phyloP scores from a whole-genome alignment of 192 early-diverging fungal genomes.

The Podila epicladia region DNA sequence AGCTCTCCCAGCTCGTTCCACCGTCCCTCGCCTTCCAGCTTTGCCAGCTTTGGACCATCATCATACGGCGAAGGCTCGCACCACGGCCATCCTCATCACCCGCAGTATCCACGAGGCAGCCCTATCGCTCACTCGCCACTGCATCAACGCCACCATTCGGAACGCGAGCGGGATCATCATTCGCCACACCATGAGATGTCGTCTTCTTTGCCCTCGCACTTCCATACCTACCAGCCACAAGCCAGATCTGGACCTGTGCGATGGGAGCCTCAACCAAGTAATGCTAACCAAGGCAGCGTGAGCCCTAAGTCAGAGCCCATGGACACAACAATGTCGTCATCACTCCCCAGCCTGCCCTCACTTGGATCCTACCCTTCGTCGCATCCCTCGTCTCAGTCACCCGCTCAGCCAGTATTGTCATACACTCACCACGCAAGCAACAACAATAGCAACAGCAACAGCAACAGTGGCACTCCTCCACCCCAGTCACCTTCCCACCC shows the following conservation, averaged over 20 bases:
- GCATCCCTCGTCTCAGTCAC: too few relatives aligned
- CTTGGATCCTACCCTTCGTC: too few relatives aligned
- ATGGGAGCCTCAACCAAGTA: constrained; percentile 19
- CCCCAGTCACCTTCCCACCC: constrained; percentile 1
- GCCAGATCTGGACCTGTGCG: constrained; percentile 19
- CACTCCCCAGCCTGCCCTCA: not conserved
- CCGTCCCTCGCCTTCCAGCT: constrained; percentile 8
- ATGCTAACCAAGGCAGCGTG: constrained; percentile 4
- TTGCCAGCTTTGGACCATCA: not conserved
- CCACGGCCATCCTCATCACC: too few relatives aligned
- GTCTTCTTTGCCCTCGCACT: constrained; percentile 42
- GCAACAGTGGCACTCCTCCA: too few relatives aligned
- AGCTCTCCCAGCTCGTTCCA: constrained; percentile 39
- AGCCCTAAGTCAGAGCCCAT: constrained; percentile 34
- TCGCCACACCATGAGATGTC: constrained; percentile 34
- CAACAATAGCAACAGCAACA: too few relatives aligned
- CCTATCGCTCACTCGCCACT: too few relatives aligned
- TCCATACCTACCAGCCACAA: constrained; percentile 18
- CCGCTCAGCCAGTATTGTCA: too few relatives aligned
- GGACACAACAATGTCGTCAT: constrained; percentile 41
- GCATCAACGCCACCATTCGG: not conserved
- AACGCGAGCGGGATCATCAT: too few relatives aligned
- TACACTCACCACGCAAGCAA: too few relatives aligned
- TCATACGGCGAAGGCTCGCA: not conserved
- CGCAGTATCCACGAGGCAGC: too few relatives aligned